phyloP scores from a whole-genome alignment of 768 basidiomycete species.

The Amanita thiersii region DNA sequence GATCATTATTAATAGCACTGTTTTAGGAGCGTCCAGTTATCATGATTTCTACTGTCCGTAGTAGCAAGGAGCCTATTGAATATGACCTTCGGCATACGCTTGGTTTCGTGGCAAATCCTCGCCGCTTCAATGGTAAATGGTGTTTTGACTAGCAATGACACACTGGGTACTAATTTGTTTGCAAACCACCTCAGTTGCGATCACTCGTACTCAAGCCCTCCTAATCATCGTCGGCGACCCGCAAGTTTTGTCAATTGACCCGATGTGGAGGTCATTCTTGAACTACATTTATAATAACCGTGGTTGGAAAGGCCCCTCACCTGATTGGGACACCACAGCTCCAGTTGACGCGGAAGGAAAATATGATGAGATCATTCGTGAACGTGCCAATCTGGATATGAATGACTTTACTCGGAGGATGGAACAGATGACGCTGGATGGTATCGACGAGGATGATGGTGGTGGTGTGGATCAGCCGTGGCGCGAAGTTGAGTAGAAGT shows the following conservation, averaged over 20 bases:
- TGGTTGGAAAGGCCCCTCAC: conserved; percentile 47
- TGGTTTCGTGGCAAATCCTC: conserved; percentile 49
- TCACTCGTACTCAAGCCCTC: conserved; percentile 59
- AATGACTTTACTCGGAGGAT: too few relatives aligned
- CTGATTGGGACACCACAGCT: too few relatives aligned
- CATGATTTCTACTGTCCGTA: conserved; percentile 52
- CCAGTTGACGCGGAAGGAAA: conserved; percentile 15
- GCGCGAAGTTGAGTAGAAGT: conserved; percentile 1
- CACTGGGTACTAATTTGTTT: not conserved
- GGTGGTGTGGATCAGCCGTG: conserved; percentile 13
- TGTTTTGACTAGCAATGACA: too few relatives aligned
- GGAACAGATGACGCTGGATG: too few relatives aligned
- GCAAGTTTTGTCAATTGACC: conserved; percentile 46
- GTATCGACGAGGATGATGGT: too few relatives aligned
- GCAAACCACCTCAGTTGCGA: conserved; percentile 44
- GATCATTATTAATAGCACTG: conserved; percentile 23
- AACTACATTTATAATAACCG: conserved; percentile 41
- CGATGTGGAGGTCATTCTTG: conserved; percentile 52
- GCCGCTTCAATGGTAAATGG: conserved; percentile 48
- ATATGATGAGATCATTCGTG: too few relatives aligned
- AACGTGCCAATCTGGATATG: too few relatives aligned
- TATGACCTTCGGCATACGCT: conserved; percentile 47
- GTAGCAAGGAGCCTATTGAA: conserved; percentile 39
- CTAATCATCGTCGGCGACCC: conserved; percentile 60
- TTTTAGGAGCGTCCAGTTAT: conserved; percentile 47